These are phyloP conservation scores for Picea glauca DNA, from an alignment of 75 land plant species.

Conservation along the genomic window DNA sequence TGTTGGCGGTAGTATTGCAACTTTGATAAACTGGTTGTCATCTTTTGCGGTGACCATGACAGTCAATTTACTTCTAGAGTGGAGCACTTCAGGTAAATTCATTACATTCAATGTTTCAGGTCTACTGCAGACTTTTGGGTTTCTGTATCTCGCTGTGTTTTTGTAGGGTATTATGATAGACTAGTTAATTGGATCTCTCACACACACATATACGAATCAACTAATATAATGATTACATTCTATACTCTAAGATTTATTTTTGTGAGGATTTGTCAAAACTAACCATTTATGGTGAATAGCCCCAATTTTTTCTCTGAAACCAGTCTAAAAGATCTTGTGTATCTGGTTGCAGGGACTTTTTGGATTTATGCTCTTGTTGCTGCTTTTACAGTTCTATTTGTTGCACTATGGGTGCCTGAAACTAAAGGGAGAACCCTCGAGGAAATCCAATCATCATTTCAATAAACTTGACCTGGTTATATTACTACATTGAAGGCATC, in stretches of 20 bases:
- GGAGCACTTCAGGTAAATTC: conserved; percentile 65
- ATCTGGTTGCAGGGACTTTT: conserved; percentile 52
- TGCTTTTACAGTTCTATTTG: conserved; percentile 52
- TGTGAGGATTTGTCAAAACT: too few relatives aligned
- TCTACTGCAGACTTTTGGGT: too few relatives aligned
- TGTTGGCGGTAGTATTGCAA: conserved; percentile 79
- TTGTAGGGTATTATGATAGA: too few relatives aligned
- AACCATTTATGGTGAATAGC: too few relatives aligned
- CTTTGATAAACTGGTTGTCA: conserved; percentile 59
- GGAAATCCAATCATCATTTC: conserved; percentile 65
- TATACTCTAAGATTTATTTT: too few relatives aligned
- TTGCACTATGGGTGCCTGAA: conserved; percentile 65
- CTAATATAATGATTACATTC: too few relatives aligned
- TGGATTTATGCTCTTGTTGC: conserved; percentile 44
- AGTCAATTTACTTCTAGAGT: conserved; percentile 55
- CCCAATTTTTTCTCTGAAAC: too few relatives aligned
- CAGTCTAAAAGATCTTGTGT: too few relatives aligned
- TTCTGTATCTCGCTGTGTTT: too few relatives aligned
- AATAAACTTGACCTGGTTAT: background rate
- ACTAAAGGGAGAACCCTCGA: conserved; percentile 74
- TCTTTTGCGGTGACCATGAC: conserved; percentile 64
- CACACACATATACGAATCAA: too few relatives aligned
- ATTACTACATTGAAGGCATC: too few relatives aligned
- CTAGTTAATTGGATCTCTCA: too few relatives aligned
- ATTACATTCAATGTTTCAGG: background rate